Conservation (phyloP, 257 asterid species). For the Solanum verrucosum region DNA sequence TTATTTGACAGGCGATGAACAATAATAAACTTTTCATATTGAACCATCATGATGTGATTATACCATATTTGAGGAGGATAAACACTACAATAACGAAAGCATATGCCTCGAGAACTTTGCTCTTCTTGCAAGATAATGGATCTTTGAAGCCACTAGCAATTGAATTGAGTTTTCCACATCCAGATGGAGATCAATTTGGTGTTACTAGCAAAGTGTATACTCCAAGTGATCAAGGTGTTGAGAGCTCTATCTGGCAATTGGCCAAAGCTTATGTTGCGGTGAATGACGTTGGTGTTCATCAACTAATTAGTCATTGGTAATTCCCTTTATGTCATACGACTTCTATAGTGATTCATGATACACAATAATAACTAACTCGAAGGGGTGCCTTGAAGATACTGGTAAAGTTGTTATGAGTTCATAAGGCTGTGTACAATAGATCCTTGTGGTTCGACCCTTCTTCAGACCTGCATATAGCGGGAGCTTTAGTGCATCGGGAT, state of each 20-base stretch:
- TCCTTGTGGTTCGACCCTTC: not conserved
- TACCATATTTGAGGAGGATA: conserved; percentile 12
- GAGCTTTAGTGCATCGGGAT: too few species aligned
- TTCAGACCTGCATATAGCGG: too few species aligned
- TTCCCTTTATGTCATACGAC: not conserved
- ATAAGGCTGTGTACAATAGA: not conserved
- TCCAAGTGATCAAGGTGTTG: conserved; percentile 9
- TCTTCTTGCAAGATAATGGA: not conserved
- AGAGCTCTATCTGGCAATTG: conserved; percentile 9
- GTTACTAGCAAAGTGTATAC: conserved; percentile 10
- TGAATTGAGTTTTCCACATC: conserved; percentile 7
- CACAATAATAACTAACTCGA: not conserved
- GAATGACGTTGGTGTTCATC: conserved; percentile 8
- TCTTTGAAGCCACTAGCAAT: conserved; percentile 12
- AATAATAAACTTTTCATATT: not conserved
- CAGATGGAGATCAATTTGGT: conserved; percentile 3
- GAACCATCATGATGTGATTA: conserved; percentile 4
- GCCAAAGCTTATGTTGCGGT: conserved; percentile 13
- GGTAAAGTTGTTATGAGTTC: not conserved
- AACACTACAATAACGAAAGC: conserved; percentile 4
- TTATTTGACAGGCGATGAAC: not conserved
- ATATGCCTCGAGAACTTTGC: conserved; percentile 4
- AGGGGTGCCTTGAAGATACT: not conserved
- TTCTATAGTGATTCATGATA: not conserved
- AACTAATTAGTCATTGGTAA: conserved; percentile 18